Evolutionary conservation across 2,329 filamentous ascomycete genomes (phyloP).

Genomic region (Verticillium alfalfae): DNA sequence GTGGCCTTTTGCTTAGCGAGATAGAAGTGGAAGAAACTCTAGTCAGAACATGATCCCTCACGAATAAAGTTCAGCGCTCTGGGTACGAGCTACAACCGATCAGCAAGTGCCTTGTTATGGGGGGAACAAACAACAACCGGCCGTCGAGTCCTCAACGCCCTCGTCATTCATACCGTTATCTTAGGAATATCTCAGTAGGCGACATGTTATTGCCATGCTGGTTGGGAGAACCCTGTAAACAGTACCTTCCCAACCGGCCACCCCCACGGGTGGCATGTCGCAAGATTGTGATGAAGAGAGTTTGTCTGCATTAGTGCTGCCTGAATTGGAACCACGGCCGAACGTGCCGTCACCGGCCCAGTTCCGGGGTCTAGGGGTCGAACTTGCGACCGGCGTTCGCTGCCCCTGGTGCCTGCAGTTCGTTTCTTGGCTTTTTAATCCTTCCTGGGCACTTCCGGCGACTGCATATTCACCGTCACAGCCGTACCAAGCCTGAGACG

Average conservation of each 20-base stretch:
- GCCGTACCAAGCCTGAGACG: neutral
- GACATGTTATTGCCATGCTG: no score
- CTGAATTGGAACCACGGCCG: neutral
- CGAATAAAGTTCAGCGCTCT: no score
- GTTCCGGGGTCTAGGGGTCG: neutral
- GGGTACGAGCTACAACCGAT: no score
- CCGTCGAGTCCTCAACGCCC: neutral
- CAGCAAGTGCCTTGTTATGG: no score
- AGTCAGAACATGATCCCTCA: no score
- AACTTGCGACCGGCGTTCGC: neutral
- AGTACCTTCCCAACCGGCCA: neutral
- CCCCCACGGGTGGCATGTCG: neutral
- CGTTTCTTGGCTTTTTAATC: neutral
- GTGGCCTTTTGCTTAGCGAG: no score
- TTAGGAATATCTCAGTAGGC: no score
- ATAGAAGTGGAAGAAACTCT: no score
- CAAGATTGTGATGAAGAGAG: neutral
- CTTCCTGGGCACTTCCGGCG: neutral
- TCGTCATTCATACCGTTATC: no score
- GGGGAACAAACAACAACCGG: no score
- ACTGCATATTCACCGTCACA: neutral
- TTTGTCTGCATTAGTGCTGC: neutral
- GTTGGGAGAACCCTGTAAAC: no score
- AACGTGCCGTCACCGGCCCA: neutral
- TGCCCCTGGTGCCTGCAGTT: neutral